These are phyloP conservation scores for Cornus kousa DNA, from an alignment of 148 eudicot species.

Conservation along the genomic window DNA sequence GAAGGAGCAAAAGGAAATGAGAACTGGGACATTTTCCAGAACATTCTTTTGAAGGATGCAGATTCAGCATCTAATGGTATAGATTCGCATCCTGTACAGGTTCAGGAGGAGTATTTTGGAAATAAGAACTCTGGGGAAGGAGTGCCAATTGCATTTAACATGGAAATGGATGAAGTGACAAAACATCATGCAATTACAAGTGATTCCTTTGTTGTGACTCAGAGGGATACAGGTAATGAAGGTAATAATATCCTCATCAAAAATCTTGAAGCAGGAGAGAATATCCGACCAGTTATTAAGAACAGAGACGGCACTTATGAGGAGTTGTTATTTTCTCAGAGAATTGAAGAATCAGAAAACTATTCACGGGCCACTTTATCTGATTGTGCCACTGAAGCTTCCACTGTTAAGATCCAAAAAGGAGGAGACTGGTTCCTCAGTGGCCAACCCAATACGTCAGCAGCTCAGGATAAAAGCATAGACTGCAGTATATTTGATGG, in stretches of 20 bases:
- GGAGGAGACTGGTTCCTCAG: constrained; percentile 59
- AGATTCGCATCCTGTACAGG: constrained; percentile 23
- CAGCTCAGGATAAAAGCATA: constrained; percentile 20
- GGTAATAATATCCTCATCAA: constrained; percentile 17
- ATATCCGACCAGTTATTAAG: constrained; percentile 28
- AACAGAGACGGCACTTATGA: constrained; percentile 38
- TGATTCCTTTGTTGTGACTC: constrained; percentile 49
- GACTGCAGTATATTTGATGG: constrained; percentile 38
- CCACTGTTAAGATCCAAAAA: constrained; percentile 34
- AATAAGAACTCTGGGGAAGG: constrained; percentile 25
- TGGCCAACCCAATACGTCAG: constrained; percentile 32
- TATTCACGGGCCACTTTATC: constrained; percentile 27
- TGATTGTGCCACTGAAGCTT: constrained; percentile 32
- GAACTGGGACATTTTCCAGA: constrained; percentile 76
- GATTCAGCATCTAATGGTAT: constrained; percentile 32
- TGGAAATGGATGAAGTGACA: constrained; percentile 28
- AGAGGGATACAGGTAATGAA: constrained; percentile 33
- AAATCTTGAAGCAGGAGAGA: constrained; percentile 42
- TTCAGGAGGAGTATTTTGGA: constrained; percentile 28
- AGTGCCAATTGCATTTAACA: constrained; percentile 23
- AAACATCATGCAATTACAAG: constrained; percentile 33
- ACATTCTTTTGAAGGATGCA: constrained; percentile 58
- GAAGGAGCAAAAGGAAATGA: constrained; percentile 42
- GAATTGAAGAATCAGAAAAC: constrained; percentile 33
- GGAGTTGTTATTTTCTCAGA: constrained; percentile 46